A percentile compares a stretch with the other conserved stretches of the same genome.
These are phyloP conservation scores for Cyberlindnera xishuangbannaensis DNA, from an alignment of 805 yeast species.

Conservation along the genomic window DNA sequence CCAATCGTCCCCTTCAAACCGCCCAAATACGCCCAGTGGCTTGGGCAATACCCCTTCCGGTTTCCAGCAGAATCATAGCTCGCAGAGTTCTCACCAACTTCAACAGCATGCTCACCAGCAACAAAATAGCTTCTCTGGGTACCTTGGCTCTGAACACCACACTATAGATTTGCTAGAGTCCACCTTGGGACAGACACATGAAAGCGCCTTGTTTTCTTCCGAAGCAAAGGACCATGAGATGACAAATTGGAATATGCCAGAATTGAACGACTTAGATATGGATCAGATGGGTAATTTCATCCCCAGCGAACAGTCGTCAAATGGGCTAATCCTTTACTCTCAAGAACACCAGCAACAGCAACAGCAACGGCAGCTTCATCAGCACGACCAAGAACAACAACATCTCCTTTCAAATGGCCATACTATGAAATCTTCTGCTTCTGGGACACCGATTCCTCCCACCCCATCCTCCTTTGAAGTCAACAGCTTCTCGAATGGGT, in stretches of 20 bases:
- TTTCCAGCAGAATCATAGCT: background rate
- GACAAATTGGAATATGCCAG: conserved; percentile 6
- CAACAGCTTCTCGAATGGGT: conserved; percentile 4
- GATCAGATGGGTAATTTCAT: conserved; percentile 9
- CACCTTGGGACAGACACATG: conserved; percentile 2
- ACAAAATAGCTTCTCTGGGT: background rate
- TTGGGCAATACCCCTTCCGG: background rate
- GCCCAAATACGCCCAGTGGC: background rate
- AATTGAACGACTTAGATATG: conserved; percentile 9
- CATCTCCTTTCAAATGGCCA: too few species aligned
- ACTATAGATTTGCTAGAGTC: conserved; percentile 2
- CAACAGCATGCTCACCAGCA: background rate
- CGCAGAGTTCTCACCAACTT: too few species aligned
- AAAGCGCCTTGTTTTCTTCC: conserved; percentile 1
- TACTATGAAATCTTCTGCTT: background rate
- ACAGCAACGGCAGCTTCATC: conserved; percentile 2
- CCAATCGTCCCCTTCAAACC: background rate
- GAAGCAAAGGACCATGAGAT: conserved; percentile 1
- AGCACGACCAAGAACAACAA: conserved; percentile 4
- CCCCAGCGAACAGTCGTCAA: conserved; percentile 4
- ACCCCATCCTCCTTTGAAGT: conserved; percentile 22
- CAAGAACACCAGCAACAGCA: conserved; percentile 1
- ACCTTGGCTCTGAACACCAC: conserved; percentile 1
- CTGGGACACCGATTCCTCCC: conserved; percentile 14
- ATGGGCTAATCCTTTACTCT: background rate